These are phyloP conservation scores for Xanthoceras sorbifolium DNA, from an alignment of 345 rosid species.

Conservation along the genomic window DNA sequence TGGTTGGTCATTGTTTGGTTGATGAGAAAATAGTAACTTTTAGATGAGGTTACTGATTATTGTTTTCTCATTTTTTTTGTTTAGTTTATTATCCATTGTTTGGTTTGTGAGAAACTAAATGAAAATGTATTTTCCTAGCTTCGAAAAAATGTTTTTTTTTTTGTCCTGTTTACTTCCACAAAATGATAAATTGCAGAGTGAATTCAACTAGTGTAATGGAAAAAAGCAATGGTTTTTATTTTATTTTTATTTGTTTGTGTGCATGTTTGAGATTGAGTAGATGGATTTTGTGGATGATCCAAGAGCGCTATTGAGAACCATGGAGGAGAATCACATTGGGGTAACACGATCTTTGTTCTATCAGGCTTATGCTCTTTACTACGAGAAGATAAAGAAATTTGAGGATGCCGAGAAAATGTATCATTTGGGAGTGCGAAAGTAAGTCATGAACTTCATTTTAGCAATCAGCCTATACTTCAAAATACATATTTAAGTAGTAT, in stretches of 20 bases:
- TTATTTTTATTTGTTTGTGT: not conserved
- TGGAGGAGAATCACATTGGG: conserved; percentile 83
- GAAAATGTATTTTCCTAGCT: not conserved
- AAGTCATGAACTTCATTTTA: conserved; percentile 23
- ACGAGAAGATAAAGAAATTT: conserved; percentile 81
- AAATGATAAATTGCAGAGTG: not conserved
- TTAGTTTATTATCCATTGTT: no score
- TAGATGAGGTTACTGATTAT: not conserved
- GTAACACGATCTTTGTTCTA: conserved; percentile 67
- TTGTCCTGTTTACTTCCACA: not conserved
- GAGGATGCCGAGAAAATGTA: conserved; percentile 93
- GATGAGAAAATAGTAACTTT: not conserved
- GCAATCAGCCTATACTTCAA: not conserved
- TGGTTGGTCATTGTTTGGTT: not conserved
- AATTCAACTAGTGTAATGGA: not conserved
- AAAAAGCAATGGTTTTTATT: not conserved
- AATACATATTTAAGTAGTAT: not conserved
- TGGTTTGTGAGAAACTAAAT: not conserved
- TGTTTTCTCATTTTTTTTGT: no score
- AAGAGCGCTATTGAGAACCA: conserved; percentile 54
- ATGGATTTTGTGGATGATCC: conserved; percentile 97
- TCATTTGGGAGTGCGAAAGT: conserved; percentile 79
- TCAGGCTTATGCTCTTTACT: conserved; percentile 87
- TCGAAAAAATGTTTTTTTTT: not conserved
- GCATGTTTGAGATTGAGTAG: conserved; percentile 38